These are phyloP conservation scores for Auriscalpium microsporum DNA, from an alignment of 768 basidiomycete genomes.

Conservation along the genomic window DNA sequence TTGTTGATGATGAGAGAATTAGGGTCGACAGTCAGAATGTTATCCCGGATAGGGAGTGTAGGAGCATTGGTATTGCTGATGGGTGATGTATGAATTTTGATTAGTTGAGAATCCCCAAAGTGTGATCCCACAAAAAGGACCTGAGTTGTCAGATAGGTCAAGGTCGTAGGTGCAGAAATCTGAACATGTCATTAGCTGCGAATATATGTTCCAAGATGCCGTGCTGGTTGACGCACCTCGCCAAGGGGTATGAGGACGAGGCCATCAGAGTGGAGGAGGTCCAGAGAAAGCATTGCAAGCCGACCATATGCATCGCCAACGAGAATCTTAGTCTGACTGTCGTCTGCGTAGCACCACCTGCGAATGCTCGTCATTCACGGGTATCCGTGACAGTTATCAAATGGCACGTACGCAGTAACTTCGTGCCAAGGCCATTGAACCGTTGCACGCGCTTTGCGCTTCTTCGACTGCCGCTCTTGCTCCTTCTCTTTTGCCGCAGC, in stretches of 20 bases:
- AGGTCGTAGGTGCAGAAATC: neutral
- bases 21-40: slow-evolving; percentile 35
- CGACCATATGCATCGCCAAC: slow-evolving; percentile 68
- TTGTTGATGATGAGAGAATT: slow-evolving; percentile 29
- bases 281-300: slow-evolving; percentile 54
- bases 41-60: slow-evolving; percentile 44
- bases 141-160: slow-evolving; percentile 28
- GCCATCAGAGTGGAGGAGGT: slow-evolving; percentile 28
- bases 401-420: slow-evolving; percentile 50
- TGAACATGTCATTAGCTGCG: neutral
- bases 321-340: slow-evolving; percentile 39
- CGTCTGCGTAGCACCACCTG: slow-evolving; percentile 48
- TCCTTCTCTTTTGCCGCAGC: slow-evolving; percentile 49
- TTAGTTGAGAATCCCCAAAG: slow-evolving; percentile 69
- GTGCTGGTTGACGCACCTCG: slow-evolving; percentile 40
- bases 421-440: slow-evolving; percentile 75
- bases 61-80: slow-evolving; percentile 30
- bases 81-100: slow-evolving; percentile 46
- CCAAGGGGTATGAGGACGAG: slow-evolving; percentile 59
- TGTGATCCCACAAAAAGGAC: slow-evolving; percentile 75
- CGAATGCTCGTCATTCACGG: neutral
- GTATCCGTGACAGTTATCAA: too few species aligned
- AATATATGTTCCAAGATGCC: neutral
- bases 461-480: slow-evolving; percentile 42
- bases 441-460: slow-evolving; percentile 43